These are phyloP conservation scores for Claviceps sp. DNA, from an alignment of 2,329 filamentous ascomycete species.

Conservation along the genomic window DNA sequence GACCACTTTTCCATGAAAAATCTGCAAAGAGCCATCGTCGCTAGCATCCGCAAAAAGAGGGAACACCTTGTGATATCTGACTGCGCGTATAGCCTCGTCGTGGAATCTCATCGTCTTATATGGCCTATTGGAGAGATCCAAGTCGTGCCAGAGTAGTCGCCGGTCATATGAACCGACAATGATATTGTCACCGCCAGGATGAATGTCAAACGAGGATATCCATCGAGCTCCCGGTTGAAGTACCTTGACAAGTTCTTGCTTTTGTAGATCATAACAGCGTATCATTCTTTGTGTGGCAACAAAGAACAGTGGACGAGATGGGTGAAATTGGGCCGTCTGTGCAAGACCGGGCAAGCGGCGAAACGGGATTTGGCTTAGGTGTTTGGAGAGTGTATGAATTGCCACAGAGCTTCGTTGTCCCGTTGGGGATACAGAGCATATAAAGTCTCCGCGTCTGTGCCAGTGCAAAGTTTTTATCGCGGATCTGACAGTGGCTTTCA, in stretches of 20 bases:
- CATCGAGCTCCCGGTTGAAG: conserved; percentile 82
- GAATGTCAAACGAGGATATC: conserved; percentile 90
- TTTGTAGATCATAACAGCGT: conserved; percentile 84
- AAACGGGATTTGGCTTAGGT: conserved; percentile 91
- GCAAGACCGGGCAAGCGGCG: conserved; percentile 59
- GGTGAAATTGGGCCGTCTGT: conserved; percentile 90
- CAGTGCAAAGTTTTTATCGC: conserved; percentile 80
- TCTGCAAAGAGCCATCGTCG: conserved; percentile 86
- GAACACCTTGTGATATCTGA: conserved; percentile 69
- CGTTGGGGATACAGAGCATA: conserved; percentile 77
- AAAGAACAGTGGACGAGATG: conserved; percentile 83
- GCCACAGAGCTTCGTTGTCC: conserved; percentile 70
- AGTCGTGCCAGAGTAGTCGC: conserved; percentile 88
- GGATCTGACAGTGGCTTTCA: conserved; percentile 67
- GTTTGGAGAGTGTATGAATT: conserved; percentile 90
- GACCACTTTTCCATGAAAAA: conserved; percentile 94
- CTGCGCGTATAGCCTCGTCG: conserved; percentile 75
- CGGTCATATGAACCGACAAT: conserved; percentile 93
- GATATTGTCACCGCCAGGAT: conserved; percentile 84
- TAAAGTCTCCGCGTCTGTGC: conserved; percentile 90
- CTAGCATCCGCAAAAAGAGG: conserved; percentile 90
- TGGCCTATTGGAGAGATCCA: conserved; percentile 77
- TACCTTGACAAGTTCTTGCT: conserved; percentile 83
- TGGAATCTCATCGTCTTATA: conserved; percentile 98
- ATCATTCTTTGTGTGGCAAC: conserved; percentile 91